Percentiles rank a stretch among this genome's conserved stretches.
These are phyloP conservation scores for Globisporangium cystogenes DNA, from an alignment of 352 stramenopile genomes.

Conservation along the genomic window DNA sequence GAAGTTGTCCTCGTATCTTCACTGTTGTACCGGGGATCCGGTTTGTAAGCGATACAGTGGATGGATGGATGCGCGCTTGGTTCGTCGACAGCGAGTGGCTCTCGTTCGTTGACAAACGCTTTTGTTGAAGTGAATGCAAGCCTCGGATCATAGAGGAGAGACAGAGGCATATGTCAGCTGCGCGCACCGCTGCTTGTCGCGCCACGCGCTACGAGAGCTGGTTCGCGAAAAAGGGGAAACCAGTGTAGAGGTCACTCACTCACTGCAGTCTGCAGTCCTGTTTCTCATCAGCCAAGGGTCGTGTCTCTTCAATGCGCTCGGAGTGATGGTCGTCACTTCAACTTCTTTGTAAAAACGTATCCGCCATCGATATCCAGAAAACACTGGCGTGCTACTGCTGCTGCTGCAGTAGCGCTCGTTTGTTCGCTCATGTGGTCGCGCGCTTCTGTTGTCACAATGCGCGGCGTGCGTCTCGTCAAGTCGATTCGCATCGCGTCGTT, in stretches of 20 bases:
- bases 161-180: too few species aligned
- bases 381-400: not conserved
- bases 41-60: not conserved
- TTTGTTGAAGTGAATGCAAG: not conserved
- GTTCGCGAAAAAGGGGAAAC: not conserved
- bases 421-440: too few species aligned
- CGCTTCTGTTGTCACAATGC: too few species aligned
- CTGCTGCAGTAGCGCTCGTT: not conserved
- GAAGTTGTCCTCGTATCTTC: slow-evolving; percentile 8
- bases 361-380: not conserved
- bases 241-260: too few species aligned
- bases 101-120: not conserved
- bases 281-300: not conserved
- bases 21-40: not conserved
- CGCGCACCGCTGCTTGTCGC: too few species aligned
- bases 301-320: slow-evolving; percentile 7
- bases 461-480: not conserved
- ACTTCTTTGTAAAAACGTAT: not conserved
- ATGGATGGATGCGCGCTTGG: not conserved
- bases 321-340: slow-evolving; percentile 5
- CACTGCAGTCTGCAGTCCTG: too few species aligned
- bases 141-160: not conserved
- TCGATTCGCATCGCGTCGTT: slow-evolving; percentile 12
- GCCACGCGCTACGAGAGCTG: not conserved
- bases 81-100: not conserved